Base-by-base conservation (phyloP, 148 eudicot genomes). In the Selenicereus undatus region DNA sequence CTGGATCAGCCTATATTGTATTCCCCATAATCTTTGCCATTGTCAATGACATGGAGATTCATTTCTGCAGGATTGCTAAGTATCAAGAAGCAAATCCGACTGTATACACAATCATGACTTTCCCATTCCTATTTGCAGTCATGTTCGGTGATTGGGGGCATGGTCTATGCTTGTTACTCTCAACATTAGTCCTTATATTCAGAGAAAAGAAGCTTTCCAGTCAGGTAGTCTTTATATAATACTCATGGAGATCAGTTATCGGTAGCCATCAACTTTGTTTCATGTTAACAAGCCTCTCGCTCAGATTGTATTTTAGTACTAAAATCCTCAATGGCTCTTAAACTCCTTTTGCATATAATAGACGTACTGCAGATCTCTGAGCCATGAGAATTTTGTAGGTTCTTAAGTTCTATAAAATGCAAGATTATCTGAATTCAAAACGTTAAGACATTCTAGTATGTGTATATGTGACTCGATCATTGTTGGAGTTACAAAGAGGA, bases 111-210 rank as follows among this genome's bases (percentile, higher is more conserved):
- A 76, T 89, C 48, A 78, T 89, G 69, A 89, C 92, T 17, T 89
- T 89, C 80, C 92, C 92, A 66, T 89, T 89, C 81, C 85, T 89
- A 82, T 89, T 89, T 83, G 92, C 92, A 22, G 92, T 89, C 82
- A 89, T 89, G 92, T 89, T 89, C 84, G 92, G 92, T 66, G 92
- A 89, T 54, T 89, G 92, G 92, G 92, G 92, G 78, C 92, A 89
- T 84, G 92, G 92, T 71, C 71, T 89, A 86, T 89, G 92, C 76
- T 65, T 89, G 69, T 80, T 89, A 60, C 87, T 89, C 43, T 90
- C 88, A 66, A 86, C 92, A 22, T 79, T 83, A 75, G 58, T 64
- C 80, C 82, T 89, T 51, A 83, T 89, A 76, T 24, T 82, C 78
- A 80, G 81, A 84, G 92, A 89, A 75, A 88, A 86, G 86, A 89